Conservation (phyloP, 2,329 filamentous ascomycete species). For the Coniochaeta pulveracea region DNA sequence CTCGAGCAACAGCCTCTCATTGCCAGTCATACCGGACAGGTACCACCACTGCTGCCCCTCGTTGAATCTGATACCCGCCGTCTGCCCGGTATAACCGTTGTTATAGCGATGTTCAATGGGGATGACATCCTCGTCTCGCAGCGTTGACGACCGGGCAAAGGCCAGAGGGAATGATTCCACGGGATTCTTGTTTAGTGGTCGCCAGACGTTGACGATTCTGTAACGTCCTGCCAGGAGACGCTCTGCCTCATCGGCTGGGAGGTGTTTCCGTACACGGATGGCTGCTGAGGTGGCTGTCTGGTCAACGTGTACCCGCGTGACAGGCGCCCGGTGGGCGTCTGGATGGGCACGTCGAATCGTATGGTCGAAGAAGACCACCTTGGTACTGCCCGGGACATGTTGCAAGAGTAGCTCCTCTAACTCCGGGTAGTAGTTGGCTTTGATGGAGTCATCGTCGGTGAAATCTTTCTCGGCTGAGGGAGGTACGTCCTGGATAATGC, state of each 20-base stretch:
- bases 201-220: conserved; percentile 83
- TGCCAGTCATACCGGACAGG: conserved; percentile 63
- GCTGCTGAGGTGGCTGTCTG: conserved; percentile 59
- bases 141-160: conserved; percentile 53
- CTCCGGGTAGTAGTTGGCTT: conserved; percentile 71
- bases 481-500: conserved; percentile 46
- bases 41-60: conserved; percentile 64
- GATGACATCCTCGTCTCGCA: conserved; percentile 53
- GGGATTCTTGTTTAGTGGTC: conserved; percentile 46
- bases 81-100: conserved; percentile 57
- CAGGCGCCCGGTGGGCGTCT: conserved; percentile 52
- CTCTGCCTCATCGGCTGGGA: conserved; percentile 53
- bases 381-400: conserved; percentile 52
- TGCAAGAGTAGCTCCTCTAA: conserved; percentile 61
- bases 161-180: conserved; percentile 58
- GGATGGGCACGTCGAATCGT: conserved; percentile 62
- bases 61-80: conserved; percentile 54
- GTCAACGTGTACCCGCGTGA: conserved; percentile 69
- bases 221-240: conserved; percentile 56
- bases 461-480: conserved; percentile 50
- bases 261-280: conserved; percentile 56
- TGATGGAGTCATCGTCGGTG: conserved; percentile 56
- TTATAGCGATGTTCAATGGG: conserved; percentile 66
- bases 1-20: conserved; percentile 65
- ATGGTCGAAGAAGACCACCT: conserved; percentile 74